Evolutionary conservation across 805 yeast species (phyloP).

Genomic region (Yarrowia sp.): DNA sequence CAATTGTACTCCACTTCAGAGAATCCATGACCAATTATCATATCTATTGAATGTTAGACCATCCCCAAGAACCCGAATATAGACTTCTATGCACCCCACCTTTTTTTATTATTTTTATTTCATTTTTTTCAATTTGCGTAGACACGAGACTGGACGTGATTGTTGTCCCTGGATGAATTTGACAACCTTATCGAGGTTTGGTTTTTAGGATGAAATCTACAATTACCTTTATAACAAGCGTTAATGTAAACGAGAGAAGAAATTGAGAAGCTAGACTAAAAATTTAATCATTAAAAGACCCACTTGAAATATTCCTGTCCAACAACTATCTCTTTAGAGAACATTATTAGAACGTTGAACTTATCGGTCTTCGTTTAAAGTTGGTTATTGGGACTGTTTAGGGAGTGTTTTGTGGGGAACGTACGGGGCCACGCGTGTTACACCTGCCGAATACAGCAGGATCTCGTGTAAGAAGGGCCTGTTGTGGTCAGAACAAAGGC

Average conservation of each 20-base stretch:
- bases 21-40: background rate
- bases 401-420: background rate
- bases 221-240: no score
- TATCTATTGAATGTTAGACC: background rate
- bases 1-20: no score
- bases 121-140: background rate
- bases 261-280: no score
- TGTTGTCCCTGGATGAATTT: background rate
- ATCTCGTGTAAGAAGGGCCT: background rate
- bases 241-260: no score
- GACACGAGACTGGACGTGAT: slow-evolving; percentile 7
- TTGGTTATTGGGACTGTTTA: background rate
- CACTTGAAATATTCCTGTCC: no score
- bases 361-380: no score
- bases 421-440: background rate
- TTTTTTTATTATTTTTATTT: no score
- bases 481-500: no score
- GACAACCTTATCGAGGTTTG: background rate
- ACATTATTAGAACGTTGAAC: no score
- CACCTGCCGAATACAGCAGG: background rate
- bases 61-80: background rate
- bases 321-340: no score
- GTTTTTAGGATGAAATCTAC: background rate
- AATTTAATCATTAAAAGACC: no score
- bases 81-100: background rate